A percentile compares a stretch with the other conserved stretches of the same genome.
Evolutionary conservation across 345 rosid genomes (phyloP).

Genomic region (Syzygium aromaticum): DNA sequence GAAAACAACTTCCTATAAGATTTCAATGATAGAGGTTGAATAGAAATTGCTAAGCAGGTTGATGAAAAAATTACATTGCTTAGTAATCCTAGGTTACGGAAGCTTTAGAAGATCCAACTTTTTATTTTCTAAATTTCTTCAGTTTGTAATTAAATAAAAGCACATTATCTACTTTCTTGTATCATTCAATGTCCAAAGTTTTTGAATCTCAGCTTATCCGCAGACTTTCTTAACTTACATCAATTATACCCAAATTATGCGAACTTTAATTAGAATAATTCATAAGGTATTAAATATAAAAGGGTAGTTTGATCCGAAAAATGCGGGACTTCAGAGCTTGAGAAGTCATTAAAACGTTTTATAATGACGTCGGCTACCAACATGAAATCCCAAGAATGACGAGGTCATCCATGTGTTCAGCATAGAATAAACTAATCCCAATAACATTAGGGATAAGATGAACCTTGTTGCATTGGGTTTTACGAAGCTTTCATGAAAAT

Average conservation of each 20-base stretch:
- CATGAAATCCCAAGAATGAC: not conserved
- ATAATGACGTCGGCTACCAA: not conserved
- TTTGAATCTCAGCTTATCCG: not conserved
- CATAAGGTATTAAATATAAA: not conserved
- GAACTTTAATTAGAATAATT: not conserved
- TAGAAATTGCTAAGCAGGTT: not conserved
- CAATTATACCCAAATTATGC: not conserved
- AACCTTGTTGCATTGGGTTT: not conserved
- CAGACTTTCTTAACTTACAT: not conserved
- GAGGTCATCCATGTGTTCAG: not conserved
- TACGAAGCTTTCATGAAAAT: not conserved
- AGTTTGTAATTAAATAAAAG: not conserved
- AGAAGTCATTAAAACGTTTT: too few relatives aligned
- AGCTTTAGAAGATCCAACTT: not conserved
- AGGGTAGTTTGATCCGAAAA: not conserved
- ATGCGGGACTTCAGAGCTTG: not conserved
- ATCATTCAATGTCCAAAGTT: not conserved
- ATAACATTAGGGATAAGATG: not conserved
- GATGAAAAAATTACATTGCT: not conserved
- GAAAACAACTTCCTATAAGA: not conserved
- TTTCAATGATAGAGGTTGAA: not conserved
- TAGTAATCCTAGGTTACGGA: not conserved
- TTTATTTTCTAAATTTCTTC: not conserved
- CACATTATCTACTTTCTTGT: not conserved
- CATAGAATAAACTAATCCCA: not conserved